phyloP scores from a whole-genome alignment of 1,139 yeast species.

The Tardiomyces blankii region DNA sequence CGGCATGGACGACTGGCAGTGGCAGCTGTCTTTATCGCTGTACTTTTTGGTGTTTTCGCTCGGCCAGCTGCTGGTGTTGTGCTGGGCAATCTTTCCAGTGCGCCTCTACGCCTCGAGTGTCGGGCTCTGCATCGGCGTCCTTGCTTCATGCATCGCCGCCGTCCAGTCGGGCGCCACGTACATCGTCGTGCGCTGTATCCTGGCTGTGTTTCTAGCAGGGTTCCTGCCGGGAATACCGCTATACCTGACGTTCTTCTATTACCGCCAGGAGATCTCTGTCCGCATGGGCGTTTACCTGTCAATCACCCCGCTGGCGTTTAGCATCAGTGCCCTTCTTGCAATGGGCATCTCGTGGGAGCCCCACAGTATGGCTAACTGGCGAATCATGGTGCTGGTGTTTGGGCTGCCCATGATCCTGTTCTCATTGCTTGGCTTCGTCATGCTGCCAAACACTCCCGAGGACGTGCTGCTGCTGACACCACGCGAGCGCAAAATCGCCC shows the following conservation, averaged over 20 bases:
- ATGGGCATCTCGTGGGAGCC: constrained; percentile 43
- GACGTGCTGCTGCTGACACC: constrained; percentile 37
- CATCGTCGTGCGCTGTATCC: constrained; percentile 48
- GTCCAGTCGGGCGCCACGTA: constrained; percentile 46
- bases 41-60: constrained; percentile 63
- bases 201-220: constrained; percentile 58
- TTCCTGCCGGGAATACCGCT: constrained; percentile 67
- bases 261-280: constrained; percentile 53
- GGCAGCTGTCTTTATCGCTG: constrained; percentile 46
- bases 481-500: constrained; percentile 31
- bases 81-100: constrained; percentile 31
- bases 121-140: constrained; percentile 11
- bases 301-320: constrained; percentile 70
- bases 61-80: constrained; percentile 56
- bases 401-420: constrained; percentile 58
- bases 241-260: constrained; percentile 42
- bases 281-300: constrained; percentile 58
- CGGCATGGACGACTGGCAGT: constrained; percentile 44
- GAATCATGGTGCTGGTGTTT: constrained; percentile 65
- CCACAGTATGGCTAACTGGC: constrained; percentile 46
- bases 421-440: constrained; percentile 49
- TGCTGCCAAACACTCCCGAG: constrained; percentile 68
- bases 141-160: constrained; percentile 48
- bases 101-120: constrained; percentile 5
- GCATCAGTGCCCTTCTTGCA: constrained; percentile 71